Evolutionary conservation across 441 rosid genomes (phyloP).

Genomic region (Isatis lusitanica): DNA sequence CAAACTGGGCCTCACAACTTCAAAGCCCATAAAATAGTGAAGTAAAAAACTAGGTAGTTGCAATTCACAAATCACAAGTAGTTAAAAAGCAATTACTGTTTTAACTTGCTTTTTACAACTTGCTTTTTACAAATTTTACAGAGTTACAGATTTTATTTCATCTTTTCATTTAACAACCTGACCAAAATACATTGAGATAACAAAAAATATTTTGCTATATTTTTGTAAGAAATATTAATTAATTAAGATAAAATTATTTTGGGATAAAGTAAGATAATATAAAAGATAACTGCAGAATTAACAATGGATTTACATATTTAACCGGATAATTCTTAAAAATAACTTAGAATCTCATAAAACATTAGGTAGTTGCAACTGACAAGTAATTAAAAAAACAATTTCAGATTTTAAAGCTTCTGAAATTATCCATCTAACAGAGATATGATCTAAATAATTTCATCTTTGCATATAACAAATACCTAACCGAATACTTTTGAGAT

Average conservation of each 20-base stretch:
- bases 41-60: background rate
- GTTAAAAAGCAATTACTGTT: no score
- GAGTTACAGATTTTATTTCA: background rate
- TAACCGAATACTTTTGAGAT: background rate
- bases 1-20: conserved; percentile 18
- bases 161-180: background rate
- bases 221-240: background rate
- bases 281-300: no score
- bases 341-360: conserved; percentile 6
- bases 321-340: background rate
- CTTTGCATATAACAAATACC: background rate
- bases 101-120: no score
- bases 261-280: no score
- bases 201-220: background rate
- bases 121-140: no score
- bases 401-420: background rate
- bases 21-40: background rate
- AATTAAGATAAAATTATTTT: no score
- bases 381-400: background rate
- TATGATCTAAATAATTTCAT: background rate
- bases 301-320: no score
- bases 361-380: background rate
- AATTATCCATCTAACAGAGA: background rate
- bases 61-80: no score
- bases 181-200: background rate